Conservation (phyloP, 2,329 filamentous ascomycete species). For the Ramichloridium luteum region DNA sequence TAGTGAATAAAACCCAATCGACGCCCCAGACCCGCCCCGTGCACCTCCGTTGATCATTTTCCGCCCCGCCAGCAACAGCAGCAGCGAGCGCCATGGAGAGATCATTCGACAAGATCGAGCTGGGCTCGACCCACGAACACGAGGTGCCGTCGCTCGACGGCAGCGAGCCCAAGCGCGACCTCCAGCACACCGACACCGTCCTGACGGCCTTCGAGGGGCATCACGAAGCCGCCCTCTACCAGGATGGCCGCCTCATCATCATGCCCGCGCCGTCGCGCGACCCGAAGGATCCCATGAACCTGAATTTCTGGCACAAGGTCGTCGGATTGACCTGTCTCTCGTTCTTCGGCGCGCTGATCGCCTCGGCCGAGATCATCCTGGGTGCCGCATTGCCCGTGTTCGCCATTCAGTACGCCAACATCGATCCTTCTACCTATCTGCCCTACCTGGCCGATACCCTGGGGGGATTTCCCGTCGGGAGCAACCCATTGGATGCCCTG, state of each 20-base stretch:
- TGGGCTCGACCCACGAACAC: too few relatives aligned
- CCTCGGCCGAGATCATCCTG: conserved; percentile 20
- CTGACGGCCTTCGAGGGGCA: too few relatives aligned
- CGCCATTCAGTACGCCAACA: conserved; percentile 17
- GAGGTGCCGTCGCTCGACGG: too few relatives aligned
- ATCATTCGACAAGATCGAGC: too few relatives aligned
- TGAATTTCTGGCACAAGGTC: conserved; percentile 7
- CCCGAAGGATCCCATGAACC: conserved; percentile 12
- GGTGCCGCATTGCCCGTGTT: conserved; percentile 22
- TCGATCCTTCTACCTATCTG: conserved; percentile 8
- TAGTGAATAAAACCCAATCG: too few relatives aligned
- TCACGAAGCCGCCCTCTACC: neutral
- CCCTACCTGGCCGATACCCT: conserved; percentile 3
- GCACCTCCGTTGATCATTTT: too few relatives aligned
- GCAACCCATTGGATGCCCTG: conserved; percentile 13
- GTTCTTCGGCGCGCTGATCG: conserved; percentile 17
- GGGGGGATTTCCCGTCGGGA: conserved; percentile 11
- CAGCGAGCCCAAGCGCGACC: too few relatives aligned
- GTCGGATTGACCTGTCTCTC: conserved; percentile 10
- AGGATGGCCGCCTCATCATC: neutral
- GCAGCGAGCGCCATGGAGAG: too few relatives aligned
- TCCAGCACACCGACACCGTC: too few relatives aligned
- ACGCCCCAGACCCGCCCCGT: too few relatives aligned
- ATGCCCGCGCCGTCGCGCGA: conserved; percentile 3
- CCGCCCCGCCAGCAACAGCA: too few relatives aligned